A percentile compares a stretch with the other conserved stretches of the same genome.
Evolutionary conservation across 1,139 yeast genomes (phyloP).

Genomic region (Candida sanyaensis): DNA sequence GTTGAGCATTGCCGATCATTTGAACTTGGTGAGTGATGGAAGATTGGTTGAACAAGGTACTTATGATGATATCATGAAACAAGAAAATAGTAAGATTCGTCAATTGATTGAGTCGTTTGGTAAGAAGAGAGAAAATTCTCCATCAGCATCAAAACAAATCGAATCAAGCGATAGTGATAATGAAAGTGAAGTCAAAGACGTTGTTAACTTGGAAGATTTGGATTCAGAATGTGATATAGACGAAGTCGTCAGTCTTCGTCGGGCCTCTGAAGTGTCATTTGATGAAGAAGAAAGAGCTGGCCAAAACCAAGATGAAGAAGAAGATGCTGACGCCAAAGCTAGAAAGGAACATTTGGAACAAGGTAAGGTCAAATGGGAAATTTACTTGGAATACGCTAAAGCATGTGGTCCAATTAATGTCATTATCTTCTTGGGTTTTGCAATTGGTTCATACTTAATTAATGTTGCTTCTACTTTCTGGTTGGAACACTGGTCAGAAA

Average conservation of each 20-base stretch:
- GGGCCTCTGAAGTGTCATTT: slow-evolving; percentile 70
- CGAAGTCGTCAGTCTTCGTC: slow-evolving; percentile 52
- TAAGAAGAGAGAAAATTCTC: slow-evolving; percentile 36
- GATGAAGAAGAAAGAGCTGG: slow-evolving; percentile 36
- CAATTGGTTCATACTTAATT: slow-evolving; percentile 58
- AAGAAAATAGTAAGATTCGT: slow-evolving; percentile 56
- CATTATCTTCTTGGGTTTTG: slow-evolving; percentile 49
- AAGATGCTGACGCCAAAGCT: slow-evolving; percentile 43
- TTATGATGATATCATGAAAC: slow-evolving; percentile 57
- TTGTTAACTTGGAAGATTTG: slow-evolving; percentile 22
- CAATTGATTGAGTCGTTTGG: slow-evolving; percentile 78
- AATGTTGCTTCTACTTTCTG: slow-evolving; percentile 68
- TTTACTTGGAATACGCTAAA: slow-evolving; percentile 78
- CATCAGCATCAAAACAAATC: slow-evolving; percentile 11
- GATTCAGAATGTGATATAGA: slow-evolving; percentile 38
- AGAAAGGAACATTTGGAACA: slow-evolving; percentile 83
- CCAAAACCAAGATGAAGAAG: slow-evolving; percentile 41
- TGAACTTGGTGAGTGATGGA: slow-evolving; percentile 76
- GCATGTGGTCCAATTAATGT: slow-evolving; percentile 86
- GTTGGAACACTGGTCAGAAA: slow-evolving; percentile 98
- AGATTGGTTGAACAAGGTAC: slow-evolving; percentile 77
- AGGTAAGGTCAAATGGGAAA: slow-evolving; percentile 92
- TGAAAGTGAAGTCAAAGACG: slow-evolving; percentile 13
- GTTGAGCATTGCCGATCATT: slow-evolving; percentile 71
- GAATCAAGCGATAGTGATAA: slow-evolving; percentile 11